These are phyloP conservation scores for Suhomyces chickasaworum DNA, from an alignment of 1,139 yeast species.

Conservation along the genomic window DNA sequence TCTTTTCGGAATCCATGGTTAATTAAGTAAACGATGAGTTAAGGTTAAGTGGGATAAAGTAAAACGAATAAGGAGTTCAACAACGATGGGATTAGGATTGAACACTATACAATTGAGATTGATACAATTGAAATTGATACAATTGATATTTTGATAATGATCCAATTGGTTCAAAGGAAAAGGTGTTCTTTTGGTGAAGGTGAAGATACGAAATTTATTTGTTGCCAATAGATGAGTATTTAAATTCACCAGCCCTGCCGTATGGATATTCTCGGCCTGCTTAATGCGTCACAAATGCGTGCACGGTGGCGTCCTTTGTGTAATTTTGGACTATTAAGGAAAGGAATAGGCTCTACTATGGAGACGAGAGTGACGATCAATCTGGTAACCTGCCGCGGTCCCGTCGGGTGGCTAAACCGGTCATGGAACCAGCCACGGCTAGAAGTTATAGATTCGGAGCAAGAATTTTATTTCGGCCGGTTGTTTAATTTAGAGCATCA, in stretches of 20 bases:
- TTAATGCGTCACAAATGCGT: constrained; percentile 1
- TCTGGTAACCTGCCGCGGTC: constrained; percentile 3
- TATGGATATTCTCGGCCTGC: constrained; percentile 2
- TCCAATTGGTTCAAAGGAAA: too few relatives aligned
- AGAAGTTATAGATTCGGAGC: background rate
- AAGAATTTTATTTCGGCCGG: constrained; percentile 1
- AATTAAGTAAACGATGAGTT: background rate
- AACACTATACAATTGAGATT: background rate
- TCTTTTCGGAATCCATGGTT: constrained; percentile 46
- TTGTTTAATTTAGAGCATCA: background rate
- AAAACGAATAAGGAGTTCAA: background rate
- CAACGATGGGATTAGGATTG: background rate
- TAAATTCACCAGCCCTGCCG: background rate
- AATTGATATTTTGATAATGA: background rate
- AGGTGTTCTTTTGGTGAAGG: background rate
- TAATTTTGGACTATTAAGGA: constrained; percentile 1
- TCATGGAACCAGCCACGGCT: constrained; percentile 5
- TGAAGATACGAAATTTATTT: background rate
- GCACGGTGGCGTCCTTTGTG: constrained; percentile 7
- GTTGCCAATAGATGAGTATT: background rate
- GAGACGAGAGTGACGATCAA: constrained; percentile 4
- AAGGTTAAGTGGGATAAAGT: background rate
- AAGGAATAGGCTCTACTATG: background rate
- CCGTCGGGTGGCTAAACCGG: constrained; percentile 3
- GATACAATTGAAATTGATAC: background rate